These are phyloP conservation scores for Acacia concinna DNA, from an alignment of 331 rosid species.

Conservation along the genomic window DNA sequence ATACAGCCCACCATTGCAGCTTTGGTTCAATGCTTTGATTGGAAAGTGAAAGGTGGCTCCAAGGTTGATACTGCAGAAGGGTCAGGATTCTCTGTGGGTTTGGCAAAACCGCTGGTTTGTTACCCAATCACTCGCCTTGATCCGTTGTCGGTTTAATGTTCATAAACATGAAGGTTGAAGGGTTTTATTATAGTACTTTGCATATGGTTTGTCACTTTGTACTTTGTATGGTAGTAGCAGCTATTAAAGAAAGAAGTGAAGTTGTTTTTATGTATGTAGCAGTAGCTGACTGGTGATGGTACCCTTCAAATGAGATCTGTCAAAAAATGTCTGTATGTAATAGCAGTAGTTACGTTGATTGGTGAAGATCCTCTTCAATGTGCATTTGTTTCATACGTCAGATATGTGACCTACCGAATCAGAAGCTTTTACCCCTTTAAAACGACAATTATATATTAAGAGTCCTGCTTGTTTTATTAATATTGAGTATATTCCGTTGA, in stretches of 20 bases:
- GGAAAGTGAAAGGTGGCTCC: slow-evolving; percentile 43
- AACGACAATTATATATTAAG: neutral
- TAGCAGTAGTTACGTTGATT: too few species aligned
- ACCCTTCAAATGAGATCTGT: neutral
- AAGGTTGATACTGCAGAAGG: slow-evolving; percentile 41
- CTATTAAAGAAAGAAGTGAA: neutral
- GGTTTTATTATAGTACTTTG: neutral
- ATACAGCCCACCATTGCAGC: slow-evolving; percentile 52
- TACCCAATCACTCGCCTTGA: slow-evolving; percentile 34
- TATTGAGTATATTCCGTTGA: too few species aligned
- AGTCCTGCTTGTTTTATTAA: neutral
- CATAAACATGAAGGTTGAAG: neutral
- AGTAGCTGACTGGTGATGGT: neutral
- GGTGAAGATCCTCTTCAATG: too few species aligned
- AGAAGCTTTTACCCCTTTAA: too few species aligned
- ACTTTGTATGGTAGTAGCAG: neutral
- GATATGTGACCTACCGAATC: too few species aligned
- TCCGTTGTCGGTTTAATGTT: slow-evolving; percentile 23
- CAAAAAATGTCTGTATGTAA: too few species aligned
- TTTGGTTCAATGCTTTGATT: slow-evolving; percentile 60
- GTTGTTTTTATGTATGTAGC: neutral
- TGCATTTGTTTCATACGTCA: too few species aligned
- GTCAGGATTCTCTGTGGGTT: slow-evolving; percentile 42
- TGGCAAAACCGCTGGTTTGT: slow-evolving; percentile 43
- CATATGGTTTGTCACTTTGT: neutral